Percentiles rank a stretch among this genome's conserved stretches.
phyloP scores from a whole-genome alignment of 306 rosid species.

The Rosa chinensis region DNA sequence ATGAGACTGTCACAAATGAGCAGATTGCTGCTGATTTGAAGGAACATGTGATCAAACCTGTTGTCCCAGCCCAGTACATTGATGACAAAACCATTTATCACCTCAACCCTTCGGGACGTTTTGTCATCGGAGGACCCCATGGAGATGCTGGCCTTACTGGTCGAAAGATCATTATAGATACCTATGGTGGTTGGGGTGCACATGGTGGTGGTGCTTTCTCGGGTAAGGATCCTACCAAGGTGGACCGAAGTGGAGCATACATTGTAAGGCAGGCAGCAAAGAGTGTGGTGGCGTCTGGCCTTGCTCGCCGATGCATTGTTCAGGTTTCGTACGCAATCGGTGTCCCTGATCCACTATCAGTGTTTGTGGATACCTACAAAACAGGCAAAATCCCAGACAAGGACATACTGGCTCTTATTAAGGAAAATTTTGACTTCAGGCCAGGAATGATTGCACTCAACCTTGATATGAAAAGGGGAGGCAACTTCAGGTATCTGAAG shows the following conservation, averaged over 20 bases:
- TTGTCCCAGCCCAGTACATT: conserved; percentile 60
- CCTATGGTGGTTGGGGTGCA: conserved; percentile 90
- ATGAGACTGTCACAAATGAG: conserved; percentile 62
- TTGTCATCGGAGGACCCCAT: conserved; percentile 83
- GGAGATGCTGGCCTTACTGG: conserved; percentile 92
- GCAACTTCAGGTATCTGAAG: conserved; percentile 73
- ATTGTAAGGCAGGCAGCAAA: conserved; percentile 81
- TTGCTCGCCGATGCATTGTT: conserved; percentile 72
- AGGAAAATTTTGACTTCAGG: conserved; percentile 73
- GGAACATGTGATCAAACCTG: conserved; percentile 75
- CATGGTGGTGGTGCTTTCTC: conserved; percentile 90
- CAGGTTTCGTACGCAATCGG: conserved; percentile 89
- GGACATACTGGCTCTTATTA: conserved; percentile 58
- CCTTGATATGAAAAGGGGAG: conserved; percentile 71
- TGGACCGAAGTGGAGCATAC: conserved; percentile 76
- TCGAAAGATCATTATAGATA: conserved; percentile 74
- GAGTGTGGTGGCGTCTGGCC: conserved; percentile 77
- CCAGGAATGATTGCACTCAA: conserved; percentile 76
- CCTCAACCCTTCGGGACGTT: conserved; percentile 76
- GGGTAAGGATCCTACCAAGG: conserved; percentile 85
- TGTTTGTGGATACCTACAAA: conserved; percentile 63
- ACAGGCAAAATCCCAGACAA: conserved; percentile 66
- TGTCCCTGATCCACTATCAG: conserved; percentile 72
- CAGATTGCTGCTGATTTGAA: conserved; percentile 63
- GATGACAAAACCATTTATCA: conserved; percentile 80